phyloP scores from a whole-genome alignment of 1,284 basidiomycete species.

The Inonotus obliquus region DNA sequence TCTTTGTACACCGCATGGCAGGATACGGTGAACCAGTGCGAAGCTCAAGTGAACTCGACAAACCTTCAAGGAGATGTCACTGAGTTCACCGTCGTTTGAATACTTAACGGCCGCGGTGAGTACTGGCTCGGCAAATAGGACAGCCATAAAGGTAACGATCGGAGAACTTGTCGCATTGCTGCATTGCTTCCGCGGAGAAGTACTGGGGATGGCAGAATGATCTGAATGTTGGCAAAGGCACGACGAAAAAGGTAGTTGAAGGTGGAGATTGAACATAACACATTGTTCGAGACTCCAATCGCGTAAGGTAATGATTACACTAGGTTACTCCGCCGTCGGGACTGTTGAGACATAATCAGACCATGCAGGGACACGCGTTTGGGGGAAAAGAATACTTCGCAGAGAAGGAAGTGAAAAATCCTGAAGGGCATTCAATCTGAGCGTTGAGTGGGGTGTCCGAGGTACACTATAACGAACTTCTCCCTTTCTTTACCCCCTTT shows the following conservation, averaged over 20 bases:
- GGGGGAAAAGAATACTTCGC: background rate
- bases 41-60: background rate
- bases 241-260: background rate
- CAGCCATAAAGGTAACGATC: constrained; percentile 4
- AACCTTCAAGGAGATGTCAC: background rate
- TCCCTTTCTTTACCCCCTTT: background rate
- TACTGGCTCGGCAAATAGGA: background rate
- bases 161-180: background rate
- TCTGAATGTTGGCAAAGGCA: background rate
- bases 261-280: background rate
- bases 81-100: constrained; percentile 7
- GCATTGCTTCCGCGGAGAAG: background rate
- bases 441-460: background rate
- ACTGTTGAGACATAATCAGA: background rate
- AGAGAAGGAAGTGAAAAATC: background rate
- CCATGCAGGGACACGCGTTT: background rate
- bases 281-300: background rate
- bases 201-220: background rate
- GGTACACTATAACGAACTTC: background rate
- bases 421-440: background rate
- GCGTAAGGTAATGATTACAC: background rate
- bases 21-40: background rate
- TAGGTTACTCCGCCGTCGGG: background rate
- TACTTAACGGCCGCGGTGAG: background rate
- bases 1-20: background rate